A percentile compares a stretch with the other conserved stretches of the same genome.
phyloP scores from a whole-genome alignment of 768 basidiomycete species.

The Floccularia luteovirens region DNA sequence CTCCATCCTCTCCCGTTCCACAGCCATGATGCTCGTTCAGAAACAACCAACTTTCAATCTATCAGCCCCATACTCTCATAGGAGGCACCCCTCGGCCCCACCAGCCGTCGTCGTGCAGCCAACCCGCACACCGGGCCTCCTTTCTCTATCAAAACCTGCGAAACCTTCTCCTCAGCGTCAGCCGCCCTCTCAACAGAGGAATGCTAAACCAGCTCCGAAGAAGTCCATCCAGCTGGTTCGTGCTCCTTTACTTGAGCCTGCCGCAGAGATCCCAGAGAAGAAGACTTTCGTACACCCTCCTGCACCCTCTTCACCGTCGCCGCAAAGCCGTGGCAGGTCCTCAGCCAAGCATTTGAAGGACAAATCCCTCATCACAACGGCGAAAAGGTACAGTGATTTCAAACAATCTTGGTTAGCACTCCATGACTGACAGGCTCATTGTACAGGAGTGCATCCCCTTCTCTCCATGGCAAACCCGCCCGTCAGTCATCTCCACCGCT shows the following conservation, averaged over 20 bases:
- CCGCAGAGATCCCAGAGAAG: slow-evolving; percentile 15
- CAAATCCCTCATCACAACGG: slow-evolving; percentile 10
- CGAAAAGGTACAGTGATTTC: slow-evolving; percentile 15
- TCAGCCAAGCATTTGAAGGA: slow-evolving; percentile 21
- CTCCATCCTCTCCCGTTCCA: slow-evolving; percentile 9
- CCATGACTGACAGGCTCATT: neutral
- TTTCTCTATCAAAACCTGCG: slow-evolving; percentile 57
- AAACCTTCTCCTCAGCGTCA: slow-evolving; percentile 18
- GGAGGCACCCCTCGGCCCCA: slow-evolving; percentile 65
- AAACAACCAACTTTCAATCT: slow-evolving; percentile 30
- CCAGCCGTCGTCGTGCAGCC: slow-evolving; percentile 63
- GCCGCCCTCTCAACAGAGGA: slow-evolving; percentile 16
- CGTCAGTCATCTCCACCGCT: slow-evolving; percentile 62
- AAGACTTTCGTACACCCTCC: slow-evolving; percentile 12
- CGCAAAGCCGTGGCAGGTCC: slow-evolving; percentile 18
- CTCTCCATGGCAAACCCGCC: slow-evolving; percentile 34
- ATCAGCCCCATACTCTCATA: slow-evolving; percentile 29
- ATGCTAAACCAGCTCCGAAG: slow-evolving; percentile 20
- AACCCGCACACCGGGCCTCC: slow-evolving; percentile 65
- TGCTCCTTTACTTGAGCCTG: slow-evolving; percentile 16
- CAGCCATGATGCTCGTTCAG: slow-evolving; percentile 41
- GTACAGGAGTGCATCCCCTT: slow-evolving; percentile 38
- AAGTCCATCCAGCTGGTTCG: slow-evolving; percentile 17
- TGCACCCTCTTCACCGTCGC: slow-evolving; percentile 21
- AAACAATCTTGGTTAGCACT: too few relatives aligned